Percentiles rank a stretch among this genome's conserved stretches.
These are phyloP conservation scores for Metarhizium sp. DNA, from an alignment of 2,329 filamentous ascomycete species.

Conservation along the genomic window DNA sequence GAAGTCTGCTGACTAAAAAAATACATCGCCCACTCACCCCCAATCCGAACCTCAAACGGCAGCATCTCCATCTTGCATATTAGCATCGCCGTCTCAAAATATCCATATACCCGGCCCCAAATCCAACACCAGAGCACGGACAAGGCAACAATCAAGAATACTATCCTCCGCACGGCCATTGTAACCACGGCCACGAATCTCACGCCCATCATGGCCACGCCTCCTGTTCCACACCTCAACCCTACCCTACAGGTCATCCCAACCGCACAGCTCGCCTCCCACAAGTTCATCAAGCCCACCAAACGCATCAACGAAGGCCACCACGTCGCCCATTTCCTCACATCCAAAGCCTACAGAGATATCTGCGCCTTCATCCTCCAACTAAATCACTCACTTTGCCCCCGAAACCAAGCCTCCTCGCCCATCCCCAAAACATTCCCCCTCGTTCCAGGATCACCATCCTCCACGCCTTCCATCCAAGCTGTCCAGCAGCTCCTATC, in stretches of 20 bases:
- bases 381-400: constrained; percentile 80
- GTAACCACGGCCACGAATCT: background rate
- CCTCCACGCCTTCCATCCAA: constrained; percentile 43
- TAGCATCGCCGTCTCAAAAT: too few species aligned
- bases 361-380: constrained; percentile 83
- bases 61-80: background rate
- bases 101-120: too few species aligned
- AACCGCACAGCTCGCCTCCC: constrained; percentile 25
- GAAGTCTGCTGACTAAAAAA: background rate
- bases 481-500: constrained; percentile 58
- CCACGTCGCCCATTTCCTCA: constrained; percentile 74
- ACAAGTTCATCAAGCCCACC: constrained; percentile 53
- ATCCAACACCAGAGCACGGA: background rate
- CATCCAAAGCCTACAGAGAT: constrained; percentile 74
- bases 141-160: background rate
- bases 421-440: constrained; percentile 29
- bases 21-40: background rate
- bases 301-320: constrained; percentile 81
- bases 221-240: background rate
- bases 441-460: constrained; percentile 28
- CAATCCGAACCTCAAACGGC: background rate
- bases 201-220: background rate
- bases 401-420: constrained; percentile 39
- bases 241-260: constrained; percentile 39
- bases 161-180: background rate